These are phyloP conservation scores for Yarrowia galli DNA, from an alignment of 1,139 yeast genomes.

Conservation along the genomic window DNA sequence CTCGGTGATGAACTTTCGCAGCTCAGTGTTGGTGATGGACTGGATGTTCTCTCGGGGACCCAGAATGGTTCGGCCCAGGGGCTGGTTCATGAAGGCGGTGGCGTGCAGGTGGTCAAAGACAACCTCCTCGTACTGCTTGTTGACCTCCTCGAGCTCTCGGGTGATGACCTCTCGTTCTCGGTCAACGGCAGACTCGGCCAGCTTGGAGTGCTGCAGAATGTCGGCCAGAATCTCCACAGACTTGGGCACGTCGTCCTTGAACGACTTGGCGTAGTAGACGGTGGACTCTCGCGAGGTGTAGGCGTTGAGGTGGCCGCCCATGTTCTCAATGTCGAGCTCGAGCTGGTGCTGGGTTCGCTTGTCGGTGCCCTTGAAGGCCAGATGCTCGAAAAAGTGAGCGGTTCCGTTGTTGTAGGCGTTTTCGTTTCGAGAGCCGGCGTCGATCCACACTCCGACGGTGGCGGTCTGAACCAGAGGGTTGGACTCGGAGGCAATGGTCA, in stretches of 20 bases:
- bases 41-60: conserved; percentile 93
- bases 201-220: conserved; percentile 81
- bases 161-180: conserved; percentile 95
- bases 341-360: conserved; percentile 81
- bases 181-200: conserved; percentile 86
- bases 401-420: conserved; percentile 85
- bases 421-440: conserved; percentile 98
- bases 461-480: conserved; percentile 93
- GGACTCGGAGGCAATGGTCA: conserved; percentile 90
- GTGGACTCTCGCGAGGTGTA: conserved; percentile 97
- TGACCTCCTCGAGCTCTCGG: conserved; percentile 97
- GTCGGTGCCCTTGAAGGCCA: conserved; percentile 93
- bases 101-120: conserved; percentile 97
- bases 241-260: conserved; percentile 78
- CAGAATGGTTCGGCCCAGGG: conserved; percentile 94
- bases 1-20: conserved; percentile 77
- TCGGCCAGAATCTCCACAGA: conserved; percentile 90
- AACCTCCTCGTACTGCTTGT: conserved; percentile 97
- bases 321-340: conserved; percentile 92
- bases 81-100: conserved; percentile 87
- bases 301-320: conserved; percentile 97
- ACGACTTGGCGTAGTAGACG: conserved; percentile 91
- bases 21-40: conserved; percentile 77
- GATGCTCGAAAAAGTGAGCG: conserved; percentile 95
- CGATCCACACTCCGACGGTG: conserved; percentile 96